Conservation (phyloP, 352 stramenopile species). For the Phytophthora ohioensis region DNA sequence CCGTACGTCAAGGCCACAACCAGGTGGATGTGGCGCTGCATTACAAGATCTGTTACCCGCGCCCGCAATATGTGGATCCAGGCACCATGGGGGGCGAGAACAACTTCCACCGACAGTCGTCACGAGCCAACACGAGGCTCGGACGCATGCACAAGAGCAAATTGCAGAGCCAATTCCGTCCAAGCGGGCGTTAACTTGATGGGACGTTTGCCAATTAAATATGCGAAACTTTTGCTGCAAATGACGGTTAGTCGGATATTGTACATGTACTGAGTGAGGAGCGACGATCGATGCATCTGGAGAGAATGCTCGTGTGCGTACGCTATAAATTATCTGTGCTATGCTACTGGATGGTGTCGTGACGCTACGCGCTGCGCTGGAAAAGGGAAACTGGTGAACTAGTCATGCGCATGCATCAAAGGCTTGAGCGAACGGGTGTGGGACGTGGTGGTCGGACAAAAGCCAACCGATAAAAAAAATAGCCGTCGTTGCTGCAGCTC, state of each 20-base stretch:
- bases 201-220: background rate
- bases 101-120: slow-evolving; percentile 70
- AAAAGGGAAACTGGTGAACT: slow-evolving; percentile 4
- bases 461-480: slow-evolving; percentile 15
- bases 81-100: slow-evolving; percentile 80
- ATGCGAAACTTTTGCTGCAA: slow-evolving; percentile 7
- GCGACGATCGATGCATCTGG: slow-evolving; percentile 10
- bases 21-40: slow-evolving; percentile 84
- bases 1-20: slow-evolving; percentile 65
- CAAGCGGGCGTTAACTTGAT: slow-evolving; percentile 26
- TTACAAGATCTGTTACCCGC: slow-evolving; percentile 88
- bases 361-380: slow-evolving; percentile 18
- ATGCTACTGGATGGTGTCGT: slow-evolving; percentile 27
- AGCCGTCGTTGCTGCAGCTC: slow-evolving; percentile 4
- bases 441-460: slow-evolving; percentile 6
- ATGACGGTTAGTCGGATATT: slow-evolving; percentile 19
- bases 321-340: slow-evolving; percentile 49
- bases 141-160: slow-evolving; percentile 52
- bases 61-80: slow-evolving; percentile 80
- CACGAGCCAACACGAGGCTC: slow-evolving; percentile 59
- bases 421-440: background rate
- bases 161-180: slow-evolving; percentile 60
- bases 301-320: slow-evolving; percentile 26
- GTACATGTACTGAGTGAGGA: slow-evolving; percentile 32
- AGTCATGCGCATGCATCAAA: slow-evolving; percentile 15